Conservation (phyloP, 768 basidiomycete genomes). For the Macrolepiota fuliginosa region DNA sequence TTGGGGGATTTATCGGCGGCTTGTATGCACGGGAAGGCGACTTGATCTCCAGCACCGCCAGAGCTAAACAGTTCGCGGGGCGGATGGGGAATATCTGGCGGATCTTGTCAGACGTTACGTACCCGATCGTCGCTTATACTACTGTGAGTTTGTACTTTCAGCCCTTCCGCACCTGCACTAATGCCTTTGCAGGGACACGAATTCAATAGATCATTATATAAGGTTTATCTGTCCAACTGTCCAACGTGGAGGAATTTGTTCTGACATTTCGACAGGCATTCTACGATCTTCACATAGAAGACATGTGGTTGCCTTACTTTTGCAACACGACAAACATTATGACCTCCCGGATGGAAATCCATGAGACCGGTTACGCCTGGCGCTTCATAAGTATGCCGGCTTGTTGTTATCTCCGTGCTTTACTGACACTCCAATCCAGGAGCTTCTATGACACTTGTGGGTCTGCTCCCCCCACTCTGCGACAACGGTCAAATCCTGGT, state of each 20-base stretch:
- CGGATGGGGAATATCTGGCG: conserved; percentile 96
- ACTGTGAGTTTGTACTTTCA: conserved; percentile 43
- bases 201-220: conserved; percentile 93
- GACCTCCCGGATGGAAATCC: conserved; percentile 94
- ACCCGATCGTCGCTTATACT: conserved; percentile 90
- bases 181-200: conserved; percentile 70
- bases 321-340: conserved; percentile 98
- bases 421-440: conserved; percentile 38
- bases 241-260: background rate
- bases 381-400: conserved; percentile 70
- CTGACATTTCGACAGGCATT: conserved; percentile 54
- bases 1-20: conserved; percentile 90
- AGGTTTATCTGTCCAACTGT: conserved; percentile 40
- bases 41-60: conserved; percentile 77
- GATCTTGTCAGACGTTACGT: conserved; percentile 90
- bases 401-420: background rate
- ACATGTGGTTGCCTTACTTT: conserved; percentile 99
- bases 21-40: conserved; percentile 95
- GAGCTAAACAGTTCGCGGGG: conserved; percentile 88
- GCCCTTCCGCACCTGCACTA: background rate
- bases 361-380: conserved; percentile 99
- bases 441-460: conserved; percentile 97
- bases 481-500: conserved; percentile 93
- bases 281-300: conserved; percentile 92
- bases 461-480: conserved; percentile 90